Evolutionary conservation across 2,329 filamentous ascomycete species (phyloP).

Genomic region (Hymenotorrendiella dingleyae): DNA sequence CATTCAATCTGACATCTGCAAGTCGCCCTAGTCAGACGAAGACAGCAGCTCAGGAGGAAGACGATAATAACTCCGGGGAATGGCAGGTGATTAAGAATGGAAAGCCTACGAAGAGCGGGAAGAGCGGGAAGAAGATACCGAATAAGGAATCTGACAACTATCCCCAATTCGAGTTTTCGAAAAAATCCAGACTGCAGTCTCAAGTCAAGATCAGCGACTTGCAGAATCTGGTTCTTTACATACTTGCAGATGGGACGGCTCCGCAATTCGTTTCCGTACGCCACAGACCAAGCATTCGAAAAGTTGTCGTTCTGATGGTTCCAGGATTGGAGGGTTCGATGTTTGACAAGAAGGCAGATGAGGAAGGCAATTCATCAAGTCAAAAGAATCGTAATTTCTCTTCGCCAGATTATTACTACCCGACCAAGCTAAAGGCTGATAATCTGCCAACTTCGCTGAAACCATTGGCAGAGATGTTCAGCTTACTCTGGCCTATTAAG

Average conservation of each 20-base stretch:
- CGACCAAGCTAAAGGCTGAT: constrained; percentile 45
- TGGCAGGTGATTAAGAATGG: constrained; percentile 49
- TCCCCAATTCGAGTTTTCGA: constrained; percentile 52
- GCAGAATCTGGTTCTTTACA: constrained; percentile 58
- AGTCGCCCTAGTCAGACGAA: constrained; percentile 17
- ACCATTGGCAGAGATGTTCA: constrained; percentile 75
- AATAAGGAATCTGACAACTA: constrained; percentile 50
- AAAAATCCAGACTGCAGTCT: constrained; percentile 49
- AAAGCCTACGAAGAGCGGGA: constrained; percentile 49
- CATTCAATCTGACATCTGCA: constrained; percentile 29
- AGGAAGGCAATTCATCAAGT: constrained; percentile 5
- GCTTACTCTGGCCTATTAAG: constrained; percentile 82
- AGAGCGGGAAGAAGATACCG: constrained; percentile 58
- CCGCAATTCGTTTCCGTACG: constrained; percentile 61
- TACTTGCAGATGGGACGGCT: constrained; percentile 58
- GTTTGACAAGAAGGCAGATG: constrained; percentile 52
- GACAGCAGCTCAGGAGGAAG: constrained; percentile 5
- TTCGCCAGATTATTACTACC: constrained; percentile 55
- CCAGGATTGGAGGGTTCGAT: constrained; percentile 86
- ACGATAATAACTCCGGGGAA: constrained; percentile 25
- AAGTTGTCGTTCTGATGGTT: constrained; percentile 86
- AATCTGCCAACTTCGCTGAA: constrained; percentile 49
- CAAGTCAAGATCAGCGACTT: constrained; percentile 58
- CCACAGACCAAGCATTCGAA: constrained; percentile 60
- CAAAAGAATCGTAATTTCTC: constrained; percentile 18